A percentile compares a stretch with the other conserved stretches of the same genome.
These are phyloP conservation scores for Sphagnum magellanicum DNA, from an alignment of 228 moss, liverwort and hornwort genomes.

Conservation along the genomic window DNA sequence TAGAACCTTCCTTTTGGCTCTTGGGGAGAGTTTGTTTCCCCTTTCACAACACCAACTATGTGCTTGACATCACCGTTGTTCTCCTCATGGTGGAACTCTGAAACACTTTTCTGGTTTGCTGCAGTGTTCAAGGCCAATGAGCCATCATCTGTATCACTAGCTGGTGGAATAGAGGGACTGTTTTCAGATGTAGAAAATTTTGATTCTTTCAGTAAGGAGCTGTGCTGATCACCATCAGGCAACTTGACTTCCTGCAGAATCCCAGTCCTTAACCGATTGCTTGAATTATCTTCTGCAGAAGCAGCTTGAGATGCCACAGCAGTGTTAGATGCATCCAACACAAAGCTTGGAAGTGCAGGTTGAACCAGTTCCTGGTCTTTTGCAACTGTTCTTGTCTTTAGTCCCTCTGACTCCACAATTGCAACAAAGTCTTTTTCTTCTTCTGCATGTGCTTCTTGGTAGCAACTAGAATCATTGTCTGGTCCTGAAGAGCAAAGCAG, in stretches of 20 bases:
- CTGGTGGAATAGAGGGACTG: neutral
- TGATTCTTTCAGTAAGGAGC: constrained; percentile 14
- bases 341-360: neutral
- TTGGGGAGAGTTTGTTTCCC: constrained; percentile 43
- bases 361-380: constrained; percentile 23
- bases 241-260: constrained; percentile 32
- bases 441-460: constrained; percentile 8
- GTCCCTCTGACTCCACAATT: constrained; percentile 25
- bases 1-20: constrained; percentile 61
- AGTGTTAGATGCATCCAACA: constrained; percentile 28
- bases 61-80: constrained; percentile 38
- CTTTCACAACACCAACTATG: constrained; percentile 19
- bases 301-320: constrained; percentile 29
- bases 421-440: constrained; percentile 52
- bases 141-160: constrained; percentile 37
- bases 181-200: no score
- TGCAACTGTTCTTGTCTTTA: constrained; percentile 14
- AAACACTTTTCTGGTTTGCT: constrained; percentile 21
- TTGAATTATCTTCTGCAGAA: constrained; percentile 16
- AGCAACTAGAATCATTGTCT: neutral
- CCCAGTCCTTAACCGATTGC: constrained; percentile 22
- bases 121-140: constrained; percentile 56
- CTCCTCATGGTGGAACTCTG: constrained; percentile 14
- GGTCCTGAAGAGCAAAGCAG: neutral
- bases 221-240: constrained; percentile 10